Percentiles rank a stretch among this genome's conserved stretches.
Conservation (phyloP, 148 eudicot genomes). For the Nepenthes mirabilis region DNA sequence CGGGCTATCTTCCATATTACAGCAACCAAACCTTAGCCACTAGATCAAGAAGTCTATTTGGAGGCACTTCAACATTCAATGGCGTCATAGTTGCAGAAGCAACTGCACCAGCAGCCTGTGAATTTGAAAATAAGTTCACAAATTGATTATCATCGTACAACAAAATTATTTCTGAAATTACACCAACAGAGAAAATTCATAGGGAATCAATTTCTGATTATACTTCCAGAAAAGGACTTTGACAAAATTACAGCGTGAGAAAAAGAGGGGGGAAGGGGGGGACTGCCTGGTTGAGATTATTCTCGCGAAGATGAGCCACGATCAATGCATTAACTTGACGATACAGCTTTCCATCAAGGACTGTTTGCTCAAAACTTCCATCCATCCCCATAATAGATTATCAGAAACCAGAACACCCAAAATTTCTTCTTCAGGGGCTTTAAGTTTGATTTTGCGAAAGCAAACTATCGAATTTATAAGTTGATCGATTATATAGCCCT, state of each 20-base stretch:
- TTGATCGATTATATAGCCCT: too few relatives aligned
- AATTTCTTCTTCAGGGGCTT: background rate
- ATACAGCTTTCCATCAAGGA: slow-evolving; percentile 62
- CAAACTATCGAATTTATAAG: too few relatives aligned
- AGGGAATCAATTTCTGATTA: background rate
- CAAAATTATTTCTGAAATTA: background rate
- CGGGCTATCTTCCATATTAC: background rate
- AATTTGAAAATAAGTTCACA: background rate
- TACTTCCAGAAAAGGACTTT: too few relatives aligned
- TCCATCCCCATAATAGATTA: slow-evolving; percentile 20
- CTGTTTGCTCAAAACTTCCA: slow-evolving; percentile 45
- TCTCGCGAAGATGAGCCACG: slow-evolving; percentile 76
- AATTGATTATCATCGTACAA: background rate
- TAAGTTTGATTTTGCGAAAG: too few relatives aligned
- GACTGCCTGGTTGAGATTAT: slow-evolving; percentile 55
- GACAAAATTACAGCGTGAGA: slow-evolving; percentile 1
- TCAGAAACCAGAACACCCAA: background rate
- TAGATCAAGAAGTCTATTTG: slow-evolving; percentile 68
- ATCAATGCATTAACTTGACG: slow-evolving; percentile 56
- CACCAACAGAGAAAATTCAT: background rate
- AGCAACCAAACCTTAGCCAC: slow-evolving; percentile 60
- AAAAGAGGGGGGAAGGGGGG: background rate
- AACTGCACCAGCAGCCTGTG: slow-evolving; percentile 73
- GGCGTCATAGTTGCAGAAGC: slow-evolving; percentile 91
- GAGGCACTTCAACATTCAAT: slow-evolving; percentile 55